Conservation (phyloP, 169 alveolate species). For the Cryptosporidium ubiquitum region DNA sequence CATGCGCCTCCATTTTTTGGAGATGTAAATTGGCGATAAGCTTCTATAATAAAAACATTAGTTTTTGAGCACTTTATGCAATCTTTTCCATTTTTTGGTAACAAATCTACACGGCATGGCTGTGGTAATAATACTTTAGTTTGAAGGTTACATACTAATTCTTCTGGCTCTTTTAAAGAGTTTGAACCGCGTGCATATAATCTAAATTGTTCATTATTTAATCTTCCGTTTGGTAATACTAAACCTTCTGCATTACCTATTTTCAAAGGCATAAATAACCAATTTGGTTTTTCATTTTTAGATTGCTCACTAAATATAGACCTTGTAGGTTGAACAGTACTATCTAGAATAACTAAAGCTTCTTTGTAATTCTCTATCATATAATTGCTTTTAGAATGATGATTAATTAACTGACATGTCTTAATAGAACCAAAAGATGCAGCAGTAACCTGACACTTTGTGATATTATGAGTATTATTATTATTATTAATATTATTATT, state of each 20-base stretch:
- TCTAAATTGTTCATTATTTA: slow-evolving; percentile 63
- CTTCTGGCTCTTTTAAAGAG: slow-evolving; percentile 72
- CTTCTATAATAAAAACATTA: slow-evolving; percentile 31
- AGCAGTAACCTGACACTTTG: slow-evolving; percentile 63
- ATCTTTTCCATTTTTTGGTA: slow-evolving; percentile 33
- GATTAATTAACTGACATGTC: slow-evolving; percentile 12
- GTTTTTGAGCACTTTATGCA: slow-evolving; percentile 55
- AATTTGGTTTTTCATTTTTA: slow-evolving; percentile 59
- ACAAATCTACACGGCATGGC: slow-evolving; percentile 45
- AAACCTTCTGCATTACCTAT: slow-evolving; percentile 68
- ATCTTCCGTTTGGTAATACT: slow-evolving; percentile 46
- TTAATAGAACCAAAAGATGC: slow-evolving; percentile 73
- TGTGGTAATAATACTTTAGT: slow-evolving; percentile 34
- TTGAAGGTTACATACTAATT: slow-evolving; percentile 62
- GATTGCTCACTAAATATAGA: slow-evolving; percentile 33
- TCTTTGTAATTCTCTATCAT: slow-evolving; percentile 7
- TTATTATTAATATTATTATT: not conserved
- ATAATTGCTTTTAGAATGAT: not conserved
- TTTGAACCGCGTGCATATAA: slow-evolving; percentile 65
- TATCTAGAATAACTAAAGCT: slow-evolving; percentile 44
- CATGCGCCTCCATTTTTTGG: slow-evolving; percentile 70
- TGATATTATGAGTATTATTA: not conserved
- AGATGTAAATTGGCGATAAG: slow-evolving; percentile 56
- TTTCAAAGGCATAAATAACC: slow-evolving; percentile 61
- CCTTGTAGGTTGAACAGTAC: slow-evolving; percentile 68